These are phyloP conservation scores for Yamadazyma triangularis DNA, from an alignment of 1,139 yeast species.

Conservation along the genomic window DNA sequence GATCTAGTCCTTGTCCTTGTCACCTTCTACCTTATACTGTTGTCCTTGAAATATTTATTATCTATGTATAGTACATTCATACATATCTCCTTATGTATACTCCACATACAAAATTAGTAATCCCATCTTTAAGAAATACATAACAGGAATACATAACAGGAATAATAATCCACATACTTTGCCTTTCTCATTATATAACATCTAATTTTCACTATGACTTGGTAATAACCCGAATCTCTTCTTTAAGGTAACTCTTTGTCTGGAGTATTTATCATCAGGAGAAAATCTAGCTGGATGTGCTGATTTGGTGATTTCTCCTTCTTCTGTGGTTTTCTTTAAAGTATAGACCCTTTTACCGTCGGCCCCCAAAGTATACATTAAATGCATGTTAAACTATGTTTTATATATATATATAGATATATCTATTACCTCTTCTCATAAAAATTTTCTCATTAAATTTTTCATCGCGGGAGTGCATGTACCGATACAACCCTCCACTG, in stretches of 20 bases:
- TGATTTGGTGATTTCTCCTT: constrained; percentile 94
- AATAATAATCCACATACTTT: too few relatives aligned
- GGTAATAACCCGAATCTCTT: constrained; percentile 90
- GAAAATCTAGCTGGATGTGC: constrained; percentile 99
- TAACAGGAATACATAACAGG: too few relatives aligned
- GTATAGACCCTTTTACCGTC: constrained; percentile 97
- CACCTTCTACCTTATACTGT: too few relatives aligned
- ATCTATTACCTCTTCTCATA: constrained; percentile 2
- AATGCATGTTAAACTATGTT: constrained; percentile 63
- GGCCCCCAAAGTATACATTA: constrained; percentile 93
- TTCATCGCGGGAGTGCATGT: too few relatives aligned
- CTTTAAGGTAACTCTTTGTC: constrained; percentile 98
- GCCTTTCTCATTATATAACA: too few relatives aligned
- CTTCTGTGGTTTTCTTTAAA: constrained; percentile 70
- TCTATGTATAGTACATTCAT: too few relatives aligned
- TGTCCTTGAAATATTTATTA: too few relatives aligned
- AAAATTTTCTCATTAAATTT: constrained; percentile 1
- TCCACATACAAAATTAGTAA: too few relatives aligned
- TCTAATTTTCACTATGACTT: constrained; percentile 46
- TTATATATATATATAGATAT: constrained; percentile 6
- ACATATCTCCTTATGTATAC: too few relatives aligned
- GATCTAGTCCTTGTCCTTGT: too few relatives aligned
- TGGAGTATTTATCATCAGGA: constrained; percentile 98
- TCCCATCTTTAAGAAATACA: too few relatives aligned
- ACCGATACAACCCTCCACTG: too few relatives aligned